Conservation (phyloP, 208 protist genomes). For the Leishmania tropica region DNA sequence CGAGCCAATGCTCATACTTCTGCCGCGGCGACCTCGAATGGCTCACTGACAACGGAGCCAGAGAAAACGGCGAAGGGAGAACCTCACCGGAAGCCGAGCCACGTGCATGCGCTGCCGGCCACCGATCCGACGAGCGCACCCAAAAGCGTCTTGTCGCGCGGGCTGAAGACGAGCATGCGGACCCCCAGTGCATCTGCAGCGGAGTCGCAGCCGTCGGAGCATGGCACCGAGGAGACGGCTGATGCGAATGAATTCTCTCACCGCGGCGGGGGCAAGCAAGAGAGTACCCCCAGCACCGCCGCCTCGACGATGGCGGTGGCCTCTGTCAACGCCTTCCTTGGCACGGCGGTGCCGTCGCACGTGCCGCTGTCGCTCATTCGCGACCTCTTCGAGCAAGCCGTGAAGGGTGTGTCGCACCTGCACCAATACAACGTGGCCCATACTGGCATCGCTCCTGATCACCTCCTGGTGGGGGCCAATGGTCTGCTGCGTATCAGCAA, state of each 20-base stretch:
- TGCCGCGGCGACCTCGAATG: neutral
- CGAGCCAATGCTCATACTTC: neutral
- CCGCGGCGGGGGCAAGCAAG: neutral
- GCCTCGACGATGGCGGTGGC: neutral
- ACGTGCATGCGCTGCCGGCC: neutral
- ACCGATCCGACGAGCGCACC: neutral
- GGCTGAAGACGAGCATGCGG: constrained; percentile 2
- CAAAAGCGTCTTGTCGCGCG: constrained; percentile 1
- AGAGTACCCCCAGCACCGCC: neutral
- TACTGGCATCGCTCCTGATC: constrained; percentile 83
- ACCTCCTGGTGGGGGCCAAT: constrained; percentile 74
- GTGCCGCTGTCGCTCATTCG: constrained; percentile 33
- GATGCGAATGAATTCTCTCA: neutral
- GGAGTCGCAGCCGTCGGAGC: neutral
- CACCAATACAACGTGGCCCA: constrained; percentile 78
- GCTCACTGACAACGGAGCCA: neutral
- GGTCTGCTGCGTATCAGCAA: constrained; percentile 74
- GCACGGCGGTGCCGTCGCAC: constrained; percentile 1
- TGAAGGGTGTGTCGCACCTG: constrained; percentile 74
- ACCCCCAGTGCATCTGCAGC: neutral
- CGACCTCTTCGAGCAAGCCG: constrained; percentile 67
- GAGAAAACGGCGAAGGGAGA: neutral
- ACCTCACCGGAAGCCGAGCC: neutral
- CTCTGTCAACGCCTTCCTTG: neutral
- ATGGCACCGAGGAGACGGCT: neutral